Evolutionary conservation across 78 protist species (phyloP).

Genomic region (Dictyostelium brefeldianum): DNA sequence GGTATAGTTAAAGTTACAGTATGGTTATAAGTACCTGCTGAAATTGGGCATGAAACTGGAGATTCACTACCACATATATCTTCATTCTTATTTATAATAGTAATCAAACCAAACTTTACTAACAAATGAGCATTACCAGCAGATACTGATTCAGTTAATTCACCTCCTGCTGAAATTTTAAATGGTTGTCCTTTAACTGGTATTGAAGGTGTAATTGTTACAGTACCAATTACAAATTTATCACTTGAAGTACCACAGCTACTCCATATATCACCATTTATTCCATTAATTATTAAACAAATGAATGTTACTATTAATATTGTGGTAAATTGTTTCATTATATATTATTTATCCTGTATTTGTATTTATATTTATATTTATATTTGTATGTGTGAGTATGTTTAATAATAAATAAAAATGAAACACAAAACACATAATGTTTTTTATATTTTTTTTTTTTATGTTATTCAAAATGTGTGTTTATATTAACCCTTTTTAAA

Average conservation of each 20-base stretch:
- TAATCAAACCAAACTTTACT: conserved; percentile 63
- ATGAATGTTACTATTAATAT: too few species aligned
- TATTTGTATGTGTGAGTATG: not conserved
- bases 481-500: too few species aligned
- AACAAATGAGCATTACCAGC: conserved; percentile 4
- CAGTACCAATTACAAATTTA: conserved; percentile 6
- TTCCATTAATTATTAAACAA: too few species aligned
- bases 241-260: conserved; percentile 1
- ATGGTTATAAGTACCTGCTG: conserved; percentile 7
- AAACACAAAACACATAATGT: too few species aligned
- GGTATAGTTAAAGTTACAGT: conserved; percentile 26
- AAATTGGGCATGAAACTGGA: conserved; percentile 38
- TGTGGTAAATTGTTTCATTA: too few species aligned
- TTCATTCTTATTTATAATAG: conserved; percentile 5
- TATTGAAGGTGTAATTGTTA: conserved; percentile 4
- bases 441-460: too few species aligned
- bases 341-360: too few species aligned
- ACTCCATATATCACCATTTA: not conserved
- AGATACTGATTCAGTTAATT: conserved; percentile 4
- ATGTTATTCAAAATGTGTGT: too few species aligned
- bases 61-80: not conserved
- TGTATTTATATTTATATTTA: not conserved
- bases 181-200: conserved; percentile 55
- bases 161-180: conserved; percentile 29
- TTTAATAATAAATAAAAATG: not conserved